Conservation (phyloP, 108 stramenopile genomes). For the Parietichytrium sp. region DNA sequence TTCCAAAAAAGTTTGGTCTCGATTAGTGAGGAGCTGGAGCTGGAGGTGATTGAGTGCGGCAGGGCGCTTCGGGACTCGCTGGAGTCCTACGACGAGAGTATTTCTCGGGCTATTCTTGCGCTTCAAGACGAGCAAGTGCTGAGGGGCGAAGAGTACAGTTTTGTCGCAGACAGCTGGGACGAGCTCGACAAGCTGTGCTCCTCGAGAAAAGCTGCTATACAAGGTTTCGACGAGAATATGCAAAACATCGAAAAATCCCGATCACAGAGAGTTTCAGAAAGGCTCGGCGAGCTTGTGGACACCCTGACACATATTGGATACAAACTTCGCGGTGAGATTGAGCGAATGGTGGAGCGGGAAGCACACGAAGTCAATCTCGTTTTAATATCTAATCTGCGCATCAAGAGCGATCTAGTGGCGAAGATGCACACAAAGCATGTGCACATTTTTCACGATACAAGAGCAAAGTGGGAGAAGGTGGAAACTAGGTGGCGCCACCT, state of each 20-base stretch:
- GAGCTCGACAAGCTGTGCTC: neutral
- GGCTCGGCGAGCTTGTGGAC: neutral
- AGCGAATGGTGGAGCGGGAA: slow-evolving; percentile 5
- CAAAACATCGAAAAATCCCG: neutral
- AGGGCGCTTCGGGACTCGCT: neutral
- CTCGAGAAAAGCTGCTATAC: neutral
- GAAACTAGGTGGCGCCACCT: neutral
- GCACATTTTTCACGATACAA: neutral
- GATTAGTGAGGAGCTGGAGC: neutral
- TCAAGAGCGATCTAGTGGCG: slow-evolving; percentile 10
- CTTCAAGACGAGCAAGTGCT: neutral
- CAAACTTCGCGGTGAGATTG: slow-evolving; percentile 2
- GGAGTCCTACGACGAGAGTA: neutral
- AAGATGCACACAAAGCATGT: neutral
- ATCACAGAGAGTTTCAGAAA: neutral
- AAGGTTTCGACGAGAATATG: neutral
- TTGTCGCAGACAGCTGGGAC: neutral
- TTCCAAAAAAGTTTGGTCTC: neutral
- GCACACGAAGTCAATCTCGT: slow-evolving; percentile 30
- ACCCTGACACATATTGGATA: neutral
- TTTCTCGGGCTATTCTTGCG: neutral
- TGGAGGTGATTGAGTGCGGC: neutral
- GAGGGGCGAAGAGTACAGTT: neutral
- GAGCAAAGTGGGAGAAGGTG: slow-evolving; percentile 12
- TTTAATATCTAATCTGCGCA: neutral